A percentile compares a stretch with the other conserved stretches of the same genome.
Evolutionary conservation across 2,329 filamentous ascomycete genomes (phyloP).

Genomic region (Calonectria pseudoturangicola): DNA sequence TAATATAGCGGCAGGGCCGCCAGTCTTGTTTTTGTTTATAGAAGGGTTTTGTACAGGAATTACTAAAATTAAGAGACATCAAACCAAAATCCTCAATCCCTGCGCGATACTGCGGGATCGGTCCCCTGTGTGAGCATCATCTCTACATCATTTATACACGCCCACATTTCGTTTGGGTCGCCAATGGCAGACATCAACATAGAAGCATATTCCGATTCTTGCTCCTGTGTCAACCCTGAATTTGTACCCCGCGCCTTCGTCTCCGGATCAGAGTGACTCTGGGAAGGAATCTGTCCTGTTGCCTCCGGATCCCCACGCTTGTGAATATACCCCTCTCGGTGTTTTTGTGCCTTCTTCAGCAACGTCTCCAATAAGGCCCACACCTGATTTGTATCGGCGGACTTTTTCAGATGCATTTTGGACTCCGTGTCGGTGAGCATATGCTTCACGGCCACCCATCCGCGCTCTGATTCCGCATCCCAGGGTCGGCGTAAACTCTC

Average conservation of each 20-base stretch:
- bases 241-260: not conserved
- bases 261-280: not conserved
- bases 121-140: not conserved
- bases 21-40: too few relatives aligned
- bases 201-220: not conserved
- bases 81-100: not conserved
- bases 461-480: slow-evolving; percentile 10
- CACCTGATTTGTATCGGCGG: not conserved
- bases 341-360: not conserved
- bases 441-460: slow-evolving; percentile 2
- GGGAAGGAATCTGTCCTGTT: too few relatives aligned
- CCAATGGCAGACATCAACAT: slow-evolving; percentile 4
- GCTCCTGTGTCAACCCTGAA: not conserved
- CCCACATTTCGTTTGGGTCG: slow-evolving; percentile 2
- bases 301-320: not conserved
- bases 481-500: slow-evolving; percentile 15
- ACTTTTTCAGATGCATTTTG: not conserved
- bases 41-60: too few relatives aligned
- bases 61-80: not conserved
- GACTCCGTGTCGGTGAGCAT: not conserved
- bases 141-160: slow-evolving; percentile 19
- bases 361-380: not conserved
- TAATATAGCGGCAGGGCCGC: not conserved
- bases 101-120: not conserved
- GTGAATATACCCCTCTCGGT: not conserved